Conservation (phyloP, 306 rosid species). For the Quercus gilva region DNA sequence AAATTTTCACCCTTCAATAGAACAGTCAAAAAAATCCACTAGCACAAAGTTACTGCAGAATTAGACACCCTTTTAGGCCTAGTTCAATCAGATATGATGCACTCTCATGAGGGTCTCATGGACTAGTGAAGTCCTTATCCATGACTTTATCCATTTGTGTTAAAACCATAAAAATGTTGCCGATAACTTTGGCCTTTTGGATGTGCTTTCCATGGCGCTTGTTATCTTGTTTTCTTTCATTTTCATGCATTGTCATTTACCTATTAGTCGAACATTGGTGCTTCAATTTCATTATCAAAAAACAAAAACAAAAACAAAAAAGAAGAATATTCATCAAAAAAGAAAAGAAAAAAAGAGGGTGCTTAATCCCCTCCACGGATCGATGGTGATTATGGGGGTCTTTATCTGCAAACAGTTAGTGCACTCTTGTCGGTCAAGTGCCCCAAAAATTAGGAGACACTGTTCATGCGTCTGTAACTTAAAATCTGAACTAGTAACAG, state of each 20-base stretch:
- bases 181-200: constrained; percentile 44
- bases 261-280: constrained; percentile 6
- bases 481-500: constrained; percentile 28
- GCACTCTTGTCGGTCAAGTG: constrained; percentile 58
- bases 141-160: constrained; percentile 16
- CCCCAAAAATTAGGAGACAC: constrained; percentile 48
- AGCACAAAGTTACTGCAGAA: constrained; percentile 7
- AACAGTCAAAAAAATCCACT: constrained; percentile 20
- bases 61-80: background rate
- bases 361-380: constrained; percentile 23
- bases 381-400: constrained; percentile 30
- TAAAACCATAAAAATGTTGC: constrained; percentile 21
- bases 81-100: constrained; percentile 29
- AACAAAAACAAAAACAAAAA: too few relatives aligned
- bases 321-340: too few relatives aligned
- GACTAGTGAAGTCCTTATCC: constrained; percentile 30
- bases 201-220: constrained; percentile 27
- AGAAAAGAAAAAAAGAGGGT: too few relatives aligned
- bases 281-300: background rate
- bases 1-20: constrained; percentile 23
- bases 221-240: constrained; percentile 27
- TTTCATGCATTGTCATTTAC: constrained; percentile 17
- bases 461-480: constrained; percentile 34
- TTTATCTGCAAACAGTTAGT: constrained; percentile 42
- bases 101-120: constrained; percentile 17